Evolutionary conservation across 169 alveolate species (phyloP), one percentile per base, ranked within the genome.

Genomic region (Babesia gibsoni): DNA sequence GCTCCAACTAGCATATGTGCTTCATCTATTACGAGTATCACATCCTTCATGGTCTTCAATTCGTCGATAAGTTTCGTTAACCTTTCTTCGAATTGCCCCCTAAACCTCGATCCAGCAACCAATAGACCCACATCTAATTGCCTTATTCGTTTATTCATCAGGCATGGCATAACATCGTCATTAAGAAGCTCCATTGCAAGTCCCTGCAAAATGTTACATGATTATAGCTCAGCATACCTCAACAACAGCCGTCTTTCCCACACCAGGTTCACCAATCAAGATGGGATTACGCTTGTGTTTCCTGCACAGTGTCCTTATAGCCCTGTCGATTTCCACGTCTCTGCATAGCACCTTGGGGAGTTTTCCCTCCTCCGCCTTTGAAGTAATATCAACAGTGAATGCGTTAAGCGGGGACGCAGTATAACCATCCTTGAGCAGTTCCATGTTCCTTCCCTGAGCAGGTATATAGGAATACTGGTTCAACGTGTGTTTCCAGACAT

Each of bases 31-130:
- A 93, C 92, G 48, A 93, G 88, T 36, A 93, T 84, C 35, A 84
- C 73, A 10, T 94, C 92, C 37, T 88, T 85, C 32, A 89, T 84
- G 33, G 90, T 79, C 57, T 81, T 90, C 41, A 91, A 89, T 50
- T 90, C 95, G 57, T 77, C 82, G 50, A 93, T 67, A n/a, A 93
- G 88, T 6, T 84, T 86, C 41, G 92, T 90, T 42, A 93, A 80
- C 20, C 95, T 82, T 74, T 91, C 97, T 67, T 93, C 97, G 67
- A 93, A 93, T 52, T 91, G 95, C 5, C 97, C 97, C 42, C 97
- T 65, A 84, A 90, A 93, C 61, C 90, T 88, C 37, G 97, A 81
- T 5, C 97, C 96, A 16, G 96, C 90, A 14, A 91, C 89, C 23
- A 88, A 43, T 41, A 83, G 70, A 5, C 91, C 91, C 39, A 88